Percentiles rank a stretch among this genome's conserved stretches.
phyloP scores from a whole-genome alignment of 2,329 filamentous ascomycete species.

The Chaetomium strumarium region DNA sequence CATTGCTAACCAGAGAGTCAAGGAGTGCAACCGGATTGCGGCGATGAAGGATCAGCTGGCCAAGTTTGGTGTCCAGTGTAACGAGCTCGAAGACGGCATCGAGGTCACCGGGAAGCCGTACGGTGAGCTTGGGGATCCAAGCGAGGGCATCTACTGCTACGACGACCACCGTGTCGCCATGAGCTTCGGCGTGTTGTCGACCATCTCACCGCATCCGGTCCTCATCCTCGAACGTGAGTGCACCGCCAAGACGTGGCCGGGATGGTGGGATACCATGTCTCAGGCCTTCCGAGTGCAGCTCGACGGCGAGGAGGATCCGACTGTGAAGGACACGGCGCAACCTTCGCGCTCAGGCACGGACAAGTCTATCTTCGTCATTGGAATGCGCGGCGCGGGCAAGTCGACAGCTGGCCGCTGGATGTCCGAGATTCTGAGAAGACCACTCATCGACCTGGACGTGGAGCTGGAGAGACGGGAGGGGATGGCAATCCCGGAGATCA shows the following conservation, averaged over 20 bases:
- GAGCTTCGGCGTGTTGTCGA: constrained; percentile 88
- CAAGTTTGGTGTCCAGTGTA: constrained; percentile 84
- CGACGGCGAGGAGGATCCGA: constrained; percentile 61
- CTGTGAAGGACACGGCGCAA: constrained; percentile 24
- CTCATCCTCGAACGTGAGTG: constrained; percentile 87
- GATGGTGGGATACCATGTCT: constrained; percentile 91
- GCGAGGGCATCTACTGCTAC: constrained; percentile 78
- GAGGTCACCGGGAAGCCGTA: constrained; percentile 55
- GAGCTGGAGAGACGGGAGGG: constrained; percentile 72
- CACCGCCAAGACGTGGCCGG: constrained; percentile 95
- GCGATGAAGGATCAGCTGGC: constrained; percentile 93
- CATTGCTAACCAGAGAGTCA: constrained; percentile 96
- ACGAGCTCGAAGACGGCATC: constrained; percentile 92
- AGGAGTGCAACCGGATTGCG: constrained; percentile 93
- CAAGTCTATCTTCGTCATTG: constrained; percentile 85
- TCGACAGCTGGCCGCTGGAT: constrained; percentile 90
- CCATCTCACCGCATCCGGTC: constrained; percentile 64
- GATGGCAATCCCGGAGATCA: constrained; percentile 79
- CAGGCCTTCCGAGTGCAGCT: constrained; percentile 71
- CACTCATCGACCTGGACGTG: constrained; percentile 79
- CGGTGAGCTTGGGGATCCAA: constrained; percentile 46
- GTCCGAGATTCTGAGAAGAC: constrained; percentile 65
- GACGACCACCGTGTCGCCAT: constrained; percentile 97
- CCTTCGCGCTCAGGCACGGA: constrained; percentile 34
- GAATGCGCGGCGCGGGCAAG: constrained; percentile 96